Evolutionary conservation across 371 early-diverging fungal genomes (phyloP), one percentile per base, ranked within the genome.

Genomic region (Apophysomyces variabilis): DNA sequence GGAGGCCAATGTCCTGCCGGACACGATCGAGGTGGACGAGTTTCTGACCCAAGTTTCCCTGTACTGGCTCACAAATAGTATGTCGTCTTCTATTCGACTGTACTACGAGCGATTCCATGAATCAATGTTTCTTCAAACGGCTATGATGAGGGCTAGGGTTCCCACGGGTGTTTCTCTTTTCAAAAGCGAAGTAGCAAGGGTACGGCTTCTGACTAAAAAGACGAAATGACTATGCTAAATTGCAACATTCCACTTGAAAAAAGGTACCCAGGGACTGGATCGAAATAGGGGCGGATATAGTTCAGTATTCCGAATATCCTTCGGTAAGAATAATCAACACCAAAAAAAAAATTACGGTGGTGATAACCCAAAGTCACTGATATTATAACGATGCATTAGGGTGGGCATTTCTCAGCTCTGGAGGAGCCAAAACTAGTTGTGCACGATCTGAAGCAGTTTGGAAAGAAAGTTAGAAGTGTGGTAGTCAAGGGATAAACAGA

Each of bases 341-440:
- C 26, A 26, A 26, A 26, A 26, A 26, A 26, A 26, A 26, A 26
- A 26, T 26, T 26, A 26, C 32, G 32, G 13, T 14, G 73, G 65
- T 21, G 12, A 45, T n/a, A 50, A 62, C 36, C 41, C 43, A 61
- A 7, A 45, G 11, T 35, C 7, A 61, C 39, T 36, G 43, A 62
- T 39, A 58, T 26, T 26, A 26, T 3, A 26, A 26, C 32, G 47
- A 62, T 16, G 21, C 14, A 57, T 38, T 73, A 79, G 77, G 89
- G 91, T 35, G 92, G 92, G 0, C 92, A 90, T 67, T 92, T 92
- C 66, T 83, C 89, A 7, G 86, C 85, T 6, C 70, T 90, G 69
- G 90, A 92, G 65, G 78, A 79, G 12, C 83, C 85, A 0, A 76
- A 82, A 13, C 38, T 82, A 45, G 61, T 87, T n/a, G 62, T 72